Evolutionary conservation across 2,329 filamentous ascomycete species (phyloP), one percentile per base, ranked within the genome.

Genomic region (Cladophialophora bantiana): DNA sequence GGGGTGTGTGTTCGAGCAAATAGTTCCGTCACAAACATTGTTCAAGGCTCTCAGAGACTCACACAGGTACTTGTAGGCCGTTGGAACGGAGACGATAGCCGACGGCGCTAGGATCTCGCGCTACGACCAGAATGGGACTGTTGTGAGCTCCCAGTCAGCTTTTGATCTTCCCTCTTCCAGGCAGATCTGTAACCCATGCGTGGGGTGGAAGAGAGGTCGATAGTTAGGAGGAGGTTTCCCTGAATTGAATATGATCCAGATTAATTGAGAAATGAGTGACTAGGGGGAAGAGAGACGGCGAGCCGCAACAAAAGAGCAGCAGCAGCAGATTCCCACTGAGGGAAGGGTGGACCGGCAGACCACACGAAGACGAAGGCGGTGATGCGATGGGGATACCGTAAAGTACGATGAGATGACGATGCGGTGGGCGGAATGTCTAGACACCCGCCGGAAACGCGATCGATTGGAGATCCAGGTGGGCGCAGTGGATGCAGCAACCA

Each of bases 91-190:
- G 48, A 50, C 57, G 64, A 66, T 66, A 32, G 56, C 59, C 53
- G 63, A 64, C 12, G 13, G 36, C 64, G 61, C 67, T 69, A 69
- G 57, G 61, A 69, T 69, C 67, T 68, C 56, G 58, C 36, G 48
- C 67, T 67, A 69, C 42, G 35, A 52, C 61, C 2, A 15, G 35
- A 36, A 13, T 31, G 48, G 54, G 31, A 42, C 42, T 48, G 35
- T 31, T 26, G 20, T 55, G 32, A 32, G 59, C 13, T 35, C 40
- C 36, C 48, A 18, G 53, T 64, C 54, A 42, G 38, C n/a, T 42
- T n/a, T n/a, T 50, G 45, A 50, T 50, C 45, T 26, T 50, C 20
- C 4, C 4, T 50, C 45, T 26, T 26, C 20, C 4, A 10, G 45
- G 45, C 18, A 26, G 45, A 50, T 50, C 45, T 18, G 9, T 9